Evolutionary conservation across 2,329 filamentous ascomycete genomes (phyloP).

Genomic region (Plenodomus tracheiphilus): DNA sequence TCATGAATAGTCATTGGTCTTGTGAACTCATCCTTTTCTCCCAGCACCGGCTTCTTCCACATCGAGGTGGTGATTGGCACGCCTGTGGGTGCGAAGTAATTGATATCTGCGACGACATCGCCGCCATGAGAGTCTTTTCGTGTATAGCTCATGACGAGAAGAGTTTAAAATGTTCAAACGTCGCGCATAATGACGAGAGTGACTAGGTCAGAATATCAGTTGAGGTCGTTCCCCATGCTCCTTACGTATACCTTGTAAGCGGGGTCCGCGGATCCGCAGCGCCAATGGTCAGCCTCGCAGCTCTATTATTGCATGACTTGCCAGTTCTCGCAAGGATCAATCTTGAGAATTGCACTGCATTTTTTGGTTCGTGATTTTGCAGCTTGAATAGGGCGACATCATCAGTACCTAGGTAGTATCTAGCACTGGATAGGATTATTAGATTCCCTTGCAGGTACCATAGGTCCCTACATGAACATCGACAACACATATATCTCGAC

Average conservation of each 20-base stretch:
- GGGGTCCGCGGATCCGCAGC: not conserved
- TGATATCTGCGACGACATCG: constrained; percentile 20
- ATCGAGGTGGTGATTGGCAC: constrained; percentile 12
- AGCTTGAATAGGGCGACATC: too few species aligned
- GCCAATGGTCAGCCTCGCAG: not conserved
- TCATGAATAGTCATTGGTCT: constrained; percentile 44
- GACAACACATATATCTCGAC: too few species aligned
- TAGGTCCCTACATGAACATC: too few species aligned
- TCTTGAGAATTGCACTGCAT: too few species aligned
- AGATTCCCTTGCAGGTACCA: too few species aligned
- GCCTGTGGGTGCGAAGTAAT: constrained; percentile 20
- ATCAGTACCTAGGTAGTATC: too few species aligned
- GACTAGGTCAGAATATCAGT: not conserved
- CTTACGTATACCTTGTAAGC: not conserved
- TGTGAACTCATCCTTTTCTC: constrained; percentile 15
- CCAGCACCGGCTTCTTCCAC: constrained; percentile 18
- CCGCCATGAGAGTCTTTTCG: constrained; percentile 1
- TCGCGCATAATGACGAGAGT: not conserved
- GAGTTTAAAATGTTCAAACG: not conserved
- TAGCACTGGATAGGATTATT: too few species aligned
- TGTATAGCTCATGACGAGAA: not conserved
- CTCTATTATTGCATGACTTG: not conserved
- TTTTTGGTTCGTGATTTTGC: too few species aligned
- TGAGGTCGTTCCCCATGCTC: not conserved
- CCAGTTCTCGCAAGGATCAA: too few species aligned